Percentiles rank a stretch among this genome's conserved stretches.
Evolutionary conservation across 495 filamentous ascomycete species (phyloP).

Genomic region (Podospora anserina): DNA sequence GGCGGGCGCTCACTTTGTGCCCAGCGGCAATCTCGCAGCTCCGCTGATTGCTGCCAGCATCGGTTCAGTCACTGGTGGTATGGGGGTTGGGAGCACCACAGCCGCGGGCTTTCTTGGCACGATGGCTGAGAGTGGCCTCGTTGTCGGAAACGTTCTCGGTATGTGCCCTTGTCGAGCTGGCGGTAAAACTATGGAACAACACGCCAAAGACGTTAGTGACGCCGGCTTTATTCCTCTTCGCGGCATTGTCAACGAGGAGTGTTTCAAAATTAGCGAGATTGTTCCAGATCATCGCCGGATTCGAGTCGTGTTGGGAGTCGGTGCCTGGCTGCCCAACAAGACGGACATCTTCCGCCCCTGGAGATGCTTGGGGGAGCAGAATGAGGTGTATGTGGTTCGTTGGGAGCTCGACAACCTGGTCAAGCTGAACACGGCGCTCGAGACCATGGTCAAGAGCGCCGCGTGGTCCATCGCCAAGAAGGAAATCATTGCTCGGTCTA

Average conservation of each 20-base stretch:
- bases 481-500: constrained; percentile 59
- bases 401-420: constrained; percentile 78
- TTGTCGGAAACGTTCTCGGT: constrained; percentile 83
- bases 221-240: constrained; percentile 83
- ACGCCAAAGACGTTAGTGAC: constrained; percentile 81
- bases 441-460: constrained; percentile 67
- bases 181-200: constrained; percentile 80
- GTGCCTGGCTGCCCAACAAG: constrained; percentile 73
- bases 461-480: constrained; percentile 75
- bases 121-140: constrained; percentile 69
- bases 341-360: constrained; percentile 72
- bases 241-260: constrained; percentile 28
- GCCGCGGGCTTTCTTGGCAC: constrained; percentile 77
- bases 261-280: constrained; percentile 43
- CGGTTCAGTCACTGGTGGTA: constrained; percentile 74
- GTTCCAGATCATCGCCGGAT: constrained; percentile 55
- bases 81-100: constrained; percentile 65
- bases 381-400: constrained; percentile 77
- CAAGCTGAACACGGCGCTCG: constrained; percentile 72
- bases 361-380: constrained; percentile 63
- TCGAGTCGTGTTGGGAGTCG: constrained; percentile 76
- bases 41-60: constrained; percentile 79
- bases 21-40: constrained; percentile 73
- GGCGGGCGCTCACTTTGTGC: constrained; percentile 56
- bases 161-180: constrained; percentile 85